Percentiles rank a stretch among this genome's conserved stretches.
Evolutionary conservation across 2,329 filamentous ascomycete genomes (phyloP).

Genomic region (Ceratocystiopsis minuta): DNA sequence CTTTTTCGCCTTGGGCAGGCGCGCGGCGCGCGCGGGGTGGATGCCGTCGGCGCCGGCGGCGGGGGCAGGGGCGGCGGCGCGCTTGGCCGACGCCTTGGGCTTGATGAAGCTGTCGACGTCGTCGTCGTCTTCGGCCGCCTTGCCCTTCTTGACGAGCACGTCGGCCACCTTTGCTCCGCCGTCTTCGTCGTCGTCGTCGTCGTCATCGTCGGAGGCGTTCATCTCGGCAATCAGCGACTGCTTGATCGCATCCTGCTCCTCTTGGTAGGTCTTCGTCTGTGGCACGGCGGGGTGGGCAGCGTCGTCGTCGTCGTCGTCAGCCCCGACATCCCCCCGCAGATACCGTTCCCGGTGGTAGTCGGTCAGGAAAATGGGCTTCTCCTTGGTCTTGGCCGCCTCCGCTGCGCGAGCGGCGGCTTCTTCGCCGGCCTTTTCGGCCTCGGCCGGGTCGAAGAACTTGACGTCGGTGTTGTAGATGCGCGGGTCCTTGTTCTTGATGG

Average conservation of each 20-base stretch:
- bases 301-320: conserved; percentile 37
- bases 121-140: conserved; percentile 33
- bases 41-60: conserved; percentile 31
- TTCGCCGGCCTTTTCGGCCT: conserved; percentile 25
- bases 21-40: conserved; percentile 35
- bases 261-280: conserved; percentile 48
- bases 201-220: conserved; percentile 43
- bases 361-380: conserved; percentile 69
- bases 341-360: conserved; percentile 87
- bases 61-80: conserved; percentile 10
- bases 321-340: conserved; percentile 50
- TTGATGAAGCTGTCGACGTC: conserved; percentile 62
- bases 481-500: conserved; percentile 81
- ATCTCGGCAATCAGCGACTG: conserved; percentile 63
- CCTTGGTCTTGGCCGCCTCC: conserved; percentile 38
- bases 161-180: not conserved
- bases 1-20: conserved; percentile 13
- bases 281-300: conserved; percentile 16
- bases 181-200: conserved; percentile 35
- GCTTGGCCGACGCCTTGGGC: conserved; percentile 37
- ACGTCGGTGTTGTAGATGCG: conserved; percentile 66
- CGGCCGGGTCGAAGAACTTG: conserved; percentile 55
- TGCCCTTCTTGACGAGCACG: conserved; percentile 40
- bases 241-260: conserved; percentile 78
- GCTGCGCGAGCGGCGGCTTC: conserved; percentile 11